Evolutionary conservation across 2,329 filamentous ascomycete genomes (phyloP), one percentile per base, ranked within the genome.

Genomic region (Trichoderma sp.): DNA sequence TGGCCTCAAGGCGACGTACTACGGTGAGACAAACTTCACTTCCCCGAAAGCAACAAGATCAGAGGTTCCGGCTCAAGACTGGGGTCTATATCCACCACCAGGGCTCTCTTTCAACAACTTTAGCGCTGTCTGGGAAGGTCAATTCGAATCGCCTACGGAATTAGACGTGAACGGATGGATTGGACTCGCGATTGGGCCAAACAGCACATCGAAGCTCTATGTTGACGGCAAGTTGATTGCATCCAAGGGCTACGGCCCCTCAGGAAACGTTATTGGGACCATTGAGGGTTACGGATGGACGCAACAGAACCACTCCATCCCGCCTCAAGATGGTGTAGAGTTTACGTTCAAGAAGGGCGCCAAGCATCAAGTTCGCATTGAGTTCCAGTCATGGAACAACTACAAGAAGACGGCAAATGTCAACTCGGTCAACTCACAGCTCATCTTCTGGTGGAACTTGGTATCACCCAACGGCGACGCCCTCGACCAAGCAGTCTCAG

Each of bases 381-480:
- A 72, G 28, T 70, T 72, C 8, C 70, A 72, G 26, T 53, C 70
- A 2, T 70, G 66, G 70, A 72, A 72, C 34, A 70, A 72, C 26
- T 64, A 47, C 26, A 72, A 72, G 30, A 72, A 72, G 50, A 59
- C 70, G 3, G 70, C 70, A 36, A 72, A 72, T 20, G 53, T 72
- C 66, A 72, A 72, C n/a, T 72, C 70, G 1, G 66, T 72, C 26
- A 72, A 72, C 34, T 72, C 70, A 4, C 70, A 72, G 28, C 65
- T 72, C n/a, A 32, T 72, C 6, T 53, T 72, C n/a, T 72, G 70
- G 70, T 72, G 70, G 70, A 72, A 72, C 4, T 50, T 72, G 5
- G 70, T 72, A 7, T 53, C 53, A 1, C 66, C 70, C 23, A 43
- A 72, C 13, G 57, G 57, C 3, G 58, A 53, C 1, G 70, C 70